phyloP scores from a whole-genome alignment of 768 basidiomycete species.

The Rhodocollybia butyracea region DNA sequence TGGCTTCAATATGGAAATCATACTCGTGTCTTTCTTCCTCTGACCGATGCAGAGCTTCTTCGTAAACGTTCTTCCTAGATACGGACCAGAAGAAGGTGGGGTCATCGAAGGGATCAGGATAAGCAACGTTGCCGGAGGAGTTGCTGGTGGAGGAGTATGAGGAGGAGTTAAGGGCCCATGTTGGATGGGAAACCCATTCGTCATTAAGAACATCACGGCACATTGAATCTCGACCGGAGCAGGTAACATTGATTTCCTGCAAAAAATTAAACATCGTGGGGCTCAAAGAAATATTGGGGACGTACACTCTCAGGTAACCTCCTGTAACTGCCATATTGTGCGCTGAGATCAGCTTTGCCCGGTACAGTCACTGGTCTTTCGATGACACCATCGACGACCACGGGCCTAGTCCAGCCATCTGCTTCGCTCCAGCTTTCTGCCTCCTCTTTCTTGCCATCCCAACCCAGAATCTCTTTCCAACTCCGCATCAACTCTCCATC shows the following conservation, averaged over 20 bases:
- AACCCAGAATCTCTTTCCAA: constrained; percentile 85
- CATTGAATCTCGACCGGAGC: constrained; percentile 96
- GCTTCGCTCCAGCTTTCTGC: background rate
- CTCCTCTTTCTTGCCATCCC: constrained; percentile 69
- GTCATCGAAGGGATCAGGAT: constrained; percentile 49
- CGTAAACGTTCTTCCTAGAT: constrained; percentile 93
- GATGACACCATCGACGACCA: constrained; percentile 34
- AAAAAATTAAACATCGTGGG: too few relatives aligned
- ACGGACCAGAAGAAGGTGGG: constrained; percentile 82
- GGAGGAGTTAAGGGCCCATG: constrained; percentile 53
- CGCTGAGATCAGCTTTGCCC: constrained; percentile 62
- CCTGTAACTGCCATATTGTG: constrained; percentile 87
- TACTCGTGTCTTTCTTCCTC: constrained; percentile 99
- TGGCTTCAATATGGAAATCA: constrained; percentile 97
- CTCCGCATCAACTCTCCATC: constrained; percentile 78
- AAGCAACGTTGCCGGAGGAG: background rate
- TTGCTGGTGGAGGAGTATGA: constrained; percentile 1
- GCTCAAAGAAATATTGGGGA: constrained; percentile 15
- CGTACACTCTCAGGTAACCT: constrained; percentile 76
- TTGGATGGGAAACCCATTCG: constrained; percentile 97
- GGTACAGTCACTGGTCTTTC: constrained; percentile 39
- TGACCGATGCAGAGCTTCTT: constrained; percentile 92
- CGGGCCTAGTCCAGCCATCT: constrained; percentile 50
- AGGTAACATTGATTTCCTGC: constrained; percentile 84
- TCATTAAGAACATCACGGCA: constrained; percentile 96